Percentiles rank a stretch among this genome's conserved stretches.
Evolutionary conservation across 2,329 filamentous ascomycete species (phyloP).

Genomic region (Fusarium azukiicola): DNA sequence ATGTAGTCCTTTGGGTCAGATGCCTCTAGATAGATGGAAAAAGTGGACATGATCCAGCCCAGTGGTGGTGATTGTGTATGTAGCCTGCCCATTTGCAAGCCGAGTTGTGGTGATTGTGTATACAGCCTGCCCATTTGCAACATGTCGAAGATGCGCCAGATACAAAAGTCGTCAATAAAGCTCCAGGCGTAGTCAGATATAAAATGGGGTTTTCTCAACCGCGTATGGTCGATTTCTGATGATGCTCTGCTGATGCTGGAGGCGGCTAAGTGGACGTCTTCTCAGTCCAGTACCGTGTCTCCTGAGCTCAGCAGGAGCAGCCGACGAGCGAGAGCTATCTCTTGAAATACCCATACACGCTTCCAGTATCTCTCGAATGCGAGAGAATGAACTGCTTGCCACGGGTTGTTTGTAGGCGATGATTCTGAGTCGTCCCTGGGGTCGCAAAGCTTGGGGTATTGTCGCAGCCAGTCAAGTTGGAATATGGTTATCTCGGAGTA

Average conservation of each 20-base stretch:
- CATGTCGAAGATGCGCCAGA: not conserved
- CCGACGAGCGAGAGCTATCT: not conserved
- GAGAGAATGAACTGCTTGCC: not conserved
- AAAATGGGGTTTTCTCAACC: not conserved
- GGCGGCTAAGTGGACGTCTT: not conserved
- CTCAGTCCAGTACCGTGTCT: not conserved
- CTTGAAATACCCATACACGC: not conserved
- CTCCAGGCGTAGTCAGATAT: not conserved
- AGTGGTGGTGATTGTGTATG: not conserved
- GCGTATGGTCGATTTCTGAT: not conserved
- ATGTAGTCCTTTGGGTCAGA: conserved; percentile 2
- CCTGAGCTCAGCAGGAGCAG: not conserved
- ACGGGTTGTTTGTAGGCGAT: not conserved
- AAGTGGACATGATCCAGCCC: not conserved
- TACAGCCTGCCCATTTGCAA: not conserved
- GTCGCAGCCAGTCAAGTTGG: not conserved
- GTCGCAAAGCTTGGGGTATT: not conserved
- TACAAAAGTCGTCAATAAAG: not conserved
- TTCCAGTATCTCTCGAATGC: not conserved
- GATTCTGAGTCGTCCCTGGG: not conserved
- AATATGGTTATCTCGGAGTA: not conserved
- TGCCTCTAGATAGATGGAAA: not conserved
- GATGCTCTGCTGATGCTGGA: not conserved
- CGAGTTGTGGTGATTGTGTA: not conserved
- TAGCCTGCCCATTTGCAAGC: not conserved